Evolutionary conservation across 192 early-diverging fungal genomes (phyloP).

Genomic region (Gamsiella multidivaricata): DNA sequence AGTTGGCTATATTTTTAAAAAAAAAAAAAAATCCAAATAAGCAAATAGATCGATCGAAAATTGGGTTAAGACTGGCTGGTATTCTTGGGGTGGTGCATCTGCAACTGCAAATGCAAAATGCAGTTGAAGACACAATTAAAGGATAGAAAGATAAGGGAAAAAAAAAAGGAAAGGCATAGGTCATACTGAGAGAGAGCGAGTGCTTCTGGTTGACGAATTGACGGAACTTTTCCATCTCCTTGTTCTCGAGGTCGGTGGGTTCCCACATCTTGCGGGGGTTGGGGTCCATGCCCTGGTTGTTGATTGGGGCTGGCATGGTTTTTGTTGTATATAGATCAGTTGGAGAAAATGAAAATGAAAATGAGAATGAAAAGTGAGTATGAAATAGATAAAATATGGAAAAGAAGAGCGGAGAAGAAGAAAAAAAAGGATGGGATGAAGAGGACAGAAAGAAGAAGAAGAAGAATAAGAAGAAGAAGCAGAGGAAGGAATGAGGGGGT

Average conservation of each 20-base stretch:
- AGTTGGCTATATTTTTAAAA: constrained; percentile 59
- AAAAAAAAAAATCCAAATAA: constrained; percentile 7
- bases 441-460: constrained; percentile 2
- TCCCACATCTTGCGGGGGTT: constrained; percentile 69
- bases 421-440: not conserved
- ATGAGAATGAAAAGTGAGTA: too few species aligned
- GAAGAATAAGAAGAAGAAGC: not conserved
- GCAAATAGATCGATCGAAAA: constrained; percentile 1
- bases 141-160: not conserved
- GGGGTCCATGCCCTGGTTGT: constrained; percentile 45
- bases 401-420: not conserved
- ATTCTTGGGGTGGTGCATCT: too few species aligned
- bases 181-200: constrained; percentile 66
- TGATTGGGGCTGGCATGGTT: constrained; percentile 14
- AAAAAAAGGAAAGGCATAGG: constrained; percentile 2
- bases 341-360: too few species aligned
- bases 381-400: not conserved
- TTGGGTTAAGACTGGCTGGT: too few species aligned
- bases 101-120: too few species aligned
- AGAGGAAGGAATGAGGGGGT: not conserved
- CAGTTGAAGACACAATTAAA: too few species aligned
- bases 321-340: too few species aligned
- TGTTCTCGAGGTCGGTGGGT: constrained; percentile 65
- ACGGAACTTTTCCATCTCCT: constrained; percentile 79
- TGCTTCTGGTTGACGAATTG: constrained; percentile 76